A percentile compares a stretch with the other conserved stretches of the same genome.
Evolutionary conservation across 2,329 filamentous ascomycete species (phyloP).

Genomic region (Huntiella abstrusa): DNA sequence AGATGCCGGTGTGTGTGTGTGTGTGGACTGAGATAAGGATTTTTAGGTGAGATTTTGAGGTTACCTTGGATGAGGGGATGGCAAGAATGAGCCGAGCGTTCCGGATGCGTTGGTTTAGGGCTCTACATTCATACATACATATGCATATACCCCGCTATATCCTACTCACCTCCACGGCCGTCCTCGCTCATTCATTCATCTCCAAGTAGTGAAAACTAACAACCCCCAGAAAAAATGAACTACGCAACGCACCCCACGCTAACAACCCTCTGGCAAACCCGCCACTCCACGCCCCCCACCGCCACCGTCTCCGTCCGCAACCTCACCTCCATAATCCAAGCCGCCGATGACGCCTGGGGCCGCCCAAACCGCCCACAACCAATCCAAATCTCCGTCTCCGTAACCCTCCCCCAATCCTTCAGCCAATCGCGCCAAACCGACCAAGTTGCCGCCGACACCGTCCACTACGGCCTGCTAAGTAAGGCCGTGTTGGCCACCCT

Average conservation of each 20-base stretch:
- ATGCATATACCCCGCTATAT: no score
- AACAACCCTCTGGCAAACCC: constrained; percentile 19
- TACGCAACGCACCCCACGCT: constrained; percentile 3
- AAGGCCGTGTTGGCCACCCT: constrained; percentile 40
- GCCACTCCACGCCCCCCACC: constrained; percentile 25
- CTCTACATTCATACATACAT: no score
- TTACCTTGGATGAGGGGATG: no score
- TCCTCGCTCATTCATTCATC: no score
- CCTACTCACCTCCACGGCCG: no score
- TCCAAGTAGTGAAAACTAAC: neutral
- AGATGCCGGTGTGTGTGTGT: no score
- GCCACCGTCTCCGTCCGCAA: constrained; percentile 42
- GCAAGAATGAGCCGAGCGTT: no score
- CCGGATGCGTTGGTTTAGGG: no score
- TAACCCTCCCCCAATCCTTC: constrained; percentile 39
- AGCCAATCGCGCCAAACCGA: constrained; percentile 38
- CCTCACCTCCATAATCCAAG: constrained; percentile 36
- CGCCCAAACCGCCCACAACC: constrained; percentile 40
- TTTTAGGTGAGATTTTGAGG: no score
- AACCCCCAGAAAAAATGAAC: neutral
- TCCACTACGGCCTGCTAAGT: constrained; percentile 55
- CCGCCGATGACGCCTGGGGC: constrained; percentile 51
- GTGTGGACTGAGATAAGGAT: no score
- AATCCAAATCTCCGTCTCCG: constrained; percentile 37
- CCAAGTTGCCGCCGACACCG: constrained; percentile 45